Percentiles rank a stretch among this genome's conserved stretches.
Conservation (phyloP, 148 eudicot genomes). For the Amaranthus hypochondriacus region DNA sequence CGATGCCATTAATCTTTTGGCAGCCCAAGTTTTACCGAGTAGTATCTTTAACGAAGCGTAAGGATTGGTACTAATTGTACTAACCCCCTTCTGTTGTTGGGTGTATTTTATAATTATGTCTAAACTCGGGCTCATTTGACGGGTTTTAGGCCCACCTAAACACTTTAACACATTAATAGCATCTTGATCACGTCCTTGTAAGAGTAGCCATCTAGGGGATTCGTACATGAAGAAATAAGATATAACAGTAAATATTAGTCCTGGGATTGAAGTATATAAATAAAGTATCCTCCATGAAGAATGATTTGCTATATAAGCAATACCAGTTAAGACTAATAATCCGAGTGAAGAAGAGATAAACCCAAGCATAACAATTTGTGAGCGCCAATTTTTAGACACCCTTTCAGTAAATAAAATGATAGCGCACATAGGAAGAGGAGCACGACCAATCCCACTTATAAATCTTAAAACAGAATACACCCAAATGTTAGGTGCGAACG, state of each 20-base stretch:
- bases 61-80: neutral
- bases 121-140: neutral
- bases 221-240: slow-evolving; percentile 12
- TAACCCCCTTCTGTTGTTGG: no score
- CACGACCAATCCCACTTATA: slow-evolving; percentile 11
- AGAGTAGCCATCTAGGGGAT: slow-evolving; percentile 26
- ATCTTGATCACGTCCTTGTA: slow-evolving; percentile 14
- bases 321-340: neutral
- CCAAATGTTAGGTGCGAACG: slow-evolving; percentile 8
- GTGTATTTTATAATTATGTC: no score
- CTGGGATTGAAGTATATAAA: slow-evolving; percentile 17
- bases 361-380: neutral
- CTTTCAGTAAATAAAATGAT: slow-evolving; percentile 6
- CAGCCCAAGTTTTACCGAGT: slow-evolving; percentile 21
- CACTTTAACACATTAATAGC: neutral
- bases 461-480: neutral
- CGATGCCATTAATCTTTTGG: slow-evolving; percentile 13
- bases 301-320: neutral
- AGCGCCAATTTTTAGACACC: slow-evolving; percentile 9
- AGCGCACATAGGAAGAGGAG: neutral
- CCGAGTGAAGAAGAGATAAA: slow-evolving; percentile 3
- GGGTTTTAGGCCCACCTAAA: neutral
- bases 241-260: neutral
- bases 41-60: slow-evolving; percentile 14
- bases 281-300: slow-evolving; percentile 21